Conservation (phyloP, 1,139 yeast genomes). For the Sugiyamaella sp. region DNA sequence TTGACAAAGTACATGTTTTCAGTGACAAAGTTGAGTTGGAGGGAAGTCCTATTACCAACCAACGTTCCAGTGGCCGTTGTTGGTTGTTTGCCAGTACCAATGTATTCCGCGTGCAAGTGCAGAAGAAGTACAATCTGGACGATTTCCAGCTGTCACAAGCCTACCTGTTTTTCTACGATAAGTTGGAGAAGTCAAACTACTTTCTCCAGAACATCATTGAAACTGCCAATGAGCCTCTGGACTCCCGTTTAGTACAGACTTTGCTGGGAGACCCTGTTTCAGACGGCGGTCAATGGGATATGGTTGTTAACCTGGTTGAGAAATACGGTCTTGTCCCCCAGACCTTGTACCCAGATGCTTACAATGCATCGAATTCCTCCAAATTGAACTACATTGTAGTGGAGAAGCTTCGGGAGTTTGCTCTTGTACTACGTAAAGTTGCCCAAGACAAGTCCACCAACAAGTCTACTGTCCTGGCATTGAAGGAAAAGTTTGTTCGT, state of each 20-base stretch:
- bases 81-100: slow-evolving; percentile 72
- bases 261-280: slow-evolving; percentile 56
- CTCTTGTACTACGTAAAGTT: slow-evolving; percentile 54
- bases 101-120: slow-evolving; percentile 59
- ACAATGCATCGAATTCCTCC: slow-evolving; percentile 54
- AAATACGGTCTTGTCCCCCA: slow-evolving; percentile 68
- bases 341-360: slow-evolving; percentile 61
- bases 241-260: slow-evolving; percentile 56
- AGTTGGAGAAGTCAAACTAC: slow-evolving; percentile 61
- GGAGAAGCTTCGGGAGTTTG: slow-evolving; percentile 64
- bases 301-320: slow-evolving; percentile 62
- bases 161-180: slow-evolving; percentile 58
- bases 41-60: slow-evolving; percentile 64
- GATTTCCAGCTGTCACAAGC: slow-evolving; percentile 62
- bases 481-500: slow-evolving; percentile 54
- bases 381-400: slow-evolving; percentile 56
- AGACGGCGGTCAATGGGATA: slow-evolving; percentile 78
- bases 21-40: slow-evolving; percentile 56
- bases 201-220: slow-evolving; percentile 62
- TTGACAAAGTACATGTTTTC: slow-evolving; percentile 53
- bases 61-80: slow-evolving; percentile 63
- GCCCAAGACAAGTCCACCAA: slow-evolving; percentile 34
- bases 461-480: slow-evolving; percentile 39
- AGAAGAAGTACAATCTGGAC: slow-evolving; percentile 55
- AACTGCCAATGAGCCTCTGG: slow-evolving; percentile 56